phyloP scores from a whole-genome alignment of 148 eudicot species.

The Silene conica region DNA sequence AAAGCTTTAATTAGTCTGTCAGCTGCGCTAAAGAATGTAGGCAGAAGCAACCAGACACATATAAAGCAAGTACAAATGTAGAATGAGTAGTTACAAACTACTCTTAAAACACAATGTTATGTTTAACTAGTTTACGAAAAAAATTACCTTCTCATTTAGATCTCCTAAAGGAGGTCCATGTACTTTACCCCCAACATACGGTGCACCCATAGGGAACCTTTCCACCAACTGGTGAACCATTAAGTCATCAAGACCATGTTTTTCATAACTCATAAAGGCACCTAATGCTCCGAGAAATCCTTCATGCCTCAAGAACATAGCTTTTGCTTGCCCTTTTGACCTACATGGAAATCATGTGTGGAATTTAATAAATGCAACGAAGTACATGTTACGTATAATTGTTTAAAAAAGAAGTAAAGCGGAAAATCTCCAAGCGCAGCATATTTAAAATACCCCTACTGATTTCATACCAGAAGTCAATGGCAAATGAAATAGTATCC shows the following conservation, averaged over 20 bases:
- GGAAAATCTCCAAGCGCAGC: background rate
- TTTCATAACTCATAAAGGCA: constrained; percentile 97
- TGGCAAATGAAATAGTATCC: constrained; percentile 98
- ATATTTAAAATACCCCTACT: constrained; percentile 2
- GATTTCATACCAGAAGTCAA: constrained; percentile 69
- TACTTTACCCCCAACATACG: constrained; percentile 84
- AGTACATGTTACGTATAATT: background rate
- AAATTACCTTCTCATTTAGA: constrained; percentile 81
- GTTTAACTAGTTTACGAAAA: background rate
- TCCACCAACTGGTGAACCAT: constrained; percentile 97
- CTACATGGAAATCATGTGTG: constrained; percentile 26
- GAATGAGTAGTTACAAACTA: background rate
- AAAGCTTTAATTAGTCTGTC: background rate
- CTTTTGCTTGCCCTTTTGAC: constrained; percentile 94
- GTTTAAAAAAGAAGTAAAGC: too few species aligned
- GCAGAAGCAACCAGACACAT: background rate
- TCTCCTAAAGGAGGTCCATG: constrained; percentile 94
- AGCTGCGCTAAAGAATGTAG: background rate
- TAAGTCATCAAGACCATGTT: constrained; percentile 90
- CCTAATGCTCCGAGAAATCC: constrained; percentile 99
- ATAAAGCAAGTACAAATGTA: background rate
- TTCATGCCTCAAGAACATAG: constrained; percentile 96
- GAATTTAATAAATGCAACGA: background rate
- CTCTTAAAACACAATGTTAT: background rate
- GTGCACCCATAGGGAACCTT: constrained; percentile 99